phyloP scores from a whole-genome alignment of 2,329 filamentous ascomycete species.

The Fusarium sp. region DNA sequence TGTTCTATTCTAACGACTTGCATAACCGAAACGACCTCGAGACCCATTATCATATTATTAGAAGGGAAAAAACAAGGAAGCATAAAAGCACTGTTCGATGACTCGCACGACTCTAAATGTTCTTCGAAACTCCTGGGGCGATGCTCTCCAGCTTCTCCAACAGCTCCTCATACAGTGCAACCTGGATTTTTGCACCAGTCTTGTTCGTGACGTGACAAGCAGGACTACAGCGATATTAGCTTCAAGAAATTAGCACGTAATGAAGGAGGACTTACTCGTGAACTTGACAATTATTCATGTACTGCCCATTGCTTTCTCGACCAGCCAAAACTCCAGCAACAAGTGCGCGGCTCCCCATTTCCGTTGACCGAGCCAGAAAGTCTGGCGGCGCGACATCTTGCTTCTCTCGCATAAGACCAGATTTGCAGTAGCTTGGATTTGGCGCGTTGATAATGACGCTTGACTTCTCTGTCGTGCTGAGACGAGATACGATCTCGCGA shows the following conservation, averaged over 20 bases:
- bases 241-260: accelerated
- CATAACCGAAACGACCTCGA: accelerated
- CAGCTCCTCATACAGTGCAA: constrained; percentile 47
- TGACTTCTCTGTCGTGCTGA: background rate
- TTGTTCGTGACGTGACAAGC: constrained; percentile 45
- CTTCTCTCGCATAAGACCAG: constrained; percentile 39
- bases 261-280: constrained; percentile 21
- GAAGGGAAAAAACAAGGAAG: accelerated
- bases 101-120: background rate
- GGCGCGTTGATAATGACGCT: constrained; percentile 50
- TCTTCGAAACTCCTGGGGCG: constrained; percentile 9
- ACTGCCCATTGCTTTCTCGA: constrained; percentile 47
- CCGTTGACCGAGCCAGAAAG: constrained; percentile 54
- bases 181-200: constrained; percentile 44
- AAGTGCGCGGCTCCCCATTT: constrained; percentile 53
- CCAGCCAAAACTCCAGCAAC: constrained; percentile 45
- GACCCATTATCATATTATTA: too few relatives aligned
- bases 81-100: accelerated
- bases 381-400: background rate
- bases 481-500: constrained; percentile 43
- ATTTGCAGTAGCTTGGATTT: constrained; percentile 55
- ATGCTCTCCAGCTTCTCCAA: constrained; percentile 45
- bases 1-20: too few relatives aligned
- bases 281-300: constrained; percentile 46
- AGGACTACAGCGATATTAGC: constrained; percentile 13